Percentiles rank a stretch among this genome's conserved stretches.
Conservation (phyloP, 2,329 filamentous ascomycete species). For the Sporothrix phasma region DNA sequence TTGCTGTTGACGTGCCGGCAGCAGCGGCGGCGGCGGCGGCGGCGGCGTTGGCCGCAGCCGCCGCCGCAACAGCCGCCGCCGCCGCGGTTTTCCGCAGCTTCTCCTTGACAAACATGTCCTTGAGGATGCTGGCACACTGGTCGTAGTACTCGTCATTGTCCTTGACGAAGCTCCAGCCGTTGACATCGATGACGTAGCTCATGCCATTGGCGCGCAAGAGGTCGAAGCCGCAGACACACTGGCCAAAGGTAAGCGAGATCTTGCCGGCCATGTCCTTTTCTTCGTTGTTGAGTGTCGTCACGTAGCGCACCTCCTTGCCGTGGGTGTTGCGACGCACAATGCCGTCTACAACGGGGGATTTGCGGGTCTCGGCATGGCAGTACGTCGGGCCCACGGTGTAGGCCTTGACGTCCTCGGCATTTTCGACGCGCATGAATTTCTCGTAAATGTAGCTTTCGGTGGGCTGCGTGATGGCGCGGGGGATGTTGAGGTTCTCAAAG, state of each 20-base stretch:
- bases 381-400: conserved; percentile 91
- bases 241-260: conserved; percentile 85
- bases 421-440: conserved; percentile 92
- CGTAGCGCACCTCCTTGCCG: conserved; percentile 92
- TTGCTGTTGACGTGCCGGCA: conserved; percentile 14
- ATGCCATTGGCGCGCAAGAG: conserved; percentile 77
- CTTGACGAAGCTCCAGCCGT: conserved; percentile 99
- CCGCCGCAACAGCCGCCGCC: conserved; percentile 15
- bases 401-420: conserved; percentile 95
- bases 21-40: conserved; percentile 19
- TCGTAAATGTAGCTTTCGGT: conserved; percentile 89
- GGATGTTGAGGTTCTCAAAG: conserved; percentile 64
- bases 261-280: conserved; percentile 81
- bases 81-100: conserved; percentile 42
- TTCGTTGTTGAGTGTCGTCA: conserved; percentile 70
- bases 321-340: conserved; percentile 93
- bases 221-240: conserved; percentile 93
- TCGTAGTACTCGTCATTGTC: conserved; percentile 99
- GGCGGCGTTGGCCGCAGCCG: conserved; percentile 24
- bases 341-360: conserved; percentile 94
- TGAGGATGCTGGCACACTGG: conserved; percentile 74
- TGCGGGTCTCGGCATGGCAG: conserved; percentile 93
- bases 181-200: conserved; percentile 97
- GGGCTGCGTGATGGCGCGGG: conserved; percentile 71
- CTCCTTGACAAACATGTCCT: conserved; percentile 79